Conservation (phyloP, 2,329 filamentous ascomycete species). For the Fusarium poae region DNA sequence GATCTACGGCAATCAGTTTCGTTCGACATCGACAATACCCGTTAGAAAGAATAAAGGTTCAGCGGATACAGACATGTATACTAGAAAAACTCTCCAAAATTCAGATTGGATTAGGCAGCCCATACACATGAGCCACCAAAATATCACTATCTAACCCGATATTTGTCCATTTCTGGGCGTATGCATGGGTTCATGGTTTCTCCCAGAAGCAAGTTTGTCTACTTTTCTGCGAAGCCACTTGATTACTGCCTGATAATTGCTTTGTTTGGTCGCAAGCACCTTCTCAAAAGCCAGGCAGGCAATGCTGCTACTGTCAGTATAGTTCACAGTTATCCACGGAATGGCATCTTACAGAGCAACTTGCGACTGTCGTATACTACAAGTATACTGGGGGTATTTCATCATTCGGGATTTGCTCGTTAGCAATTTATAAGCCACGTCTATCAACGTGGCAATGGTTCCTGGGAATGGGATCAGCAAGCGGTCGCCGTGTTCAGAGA, state of each 20-base stretch:
- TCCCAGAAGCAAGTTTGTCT: slow-evolving; percentile 50
- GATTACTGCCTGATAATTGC: slow-evolving; percentile 73
- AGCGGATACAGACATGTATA: neutral
- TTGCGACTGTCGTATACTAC: slow-evolving; percentile 71
- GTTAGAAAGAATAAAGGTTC: neutral
- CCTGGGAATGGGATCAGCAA: slow-evolving; percentile 55
- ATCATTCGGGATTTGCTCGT: slow-evolving; percentile 64
- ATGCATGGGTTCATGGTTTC: slow-evolving; percentile 2
- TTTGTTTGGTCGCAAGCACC: slow-evolving; percentile 79
- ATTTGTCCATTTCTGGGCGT: neutral
- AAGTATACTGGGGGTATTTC: slow-evolving; percentile 66
- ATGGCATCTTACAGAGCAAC: slow-evolving; percentile 69
- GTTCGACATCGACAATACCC: neutral
- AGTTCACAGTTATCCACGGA: neutral
- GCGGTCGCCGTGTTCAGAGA: neutral
- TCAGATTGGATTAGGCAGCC: neutral
- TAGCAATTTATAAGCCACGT: slow-evolving; percentile 74
- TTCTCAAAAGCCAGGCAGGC: slow-evolving; percentile 76
- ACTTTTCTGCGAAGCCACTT: slow-evolving; percentile 73
- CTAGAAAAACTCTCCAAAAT: neutral
- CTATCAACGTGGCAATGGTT: slow-evolving; percentile 74
- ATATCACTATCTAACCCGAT: neutral
- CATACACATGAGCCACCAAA: neutral
- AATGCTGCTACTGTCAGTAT: slow-evolving; percentile 62
- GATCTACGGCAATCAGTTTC: neutral